Conservation (phyloP, 2,329 filamentous ascomycete genomes). For the Botrytis sinoallii region DNA sequence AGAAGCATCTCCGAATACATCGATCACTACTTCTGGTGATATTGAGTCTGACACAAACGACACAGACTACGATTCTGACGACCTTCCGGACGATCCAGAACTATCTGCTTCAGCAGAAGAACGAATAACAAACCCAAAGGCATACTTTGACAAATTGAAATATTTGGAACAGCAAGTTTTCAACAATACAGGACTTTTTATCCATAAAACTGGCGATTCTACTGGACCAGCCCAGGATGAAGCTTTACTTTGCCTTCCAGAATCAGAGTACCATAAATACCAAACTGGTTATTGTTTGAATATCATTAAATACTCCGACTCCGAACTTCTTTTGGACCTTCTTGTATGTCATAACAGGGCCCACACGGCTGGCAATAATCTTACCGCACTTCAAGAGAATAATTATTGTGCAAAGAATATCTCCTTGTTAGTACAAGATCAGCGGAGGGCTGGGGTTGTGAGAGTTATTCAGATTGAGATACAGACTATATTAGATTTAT, state of each 20-base stretch:
- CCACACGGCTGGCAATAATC: neutral
- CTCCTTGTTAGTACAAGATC: neutral
- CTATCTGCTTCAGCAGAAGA: neutral
- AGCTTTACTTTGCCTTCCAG: neutral
- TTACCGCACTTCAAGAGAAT: neutral
- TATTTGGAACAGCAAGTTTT: neutral
- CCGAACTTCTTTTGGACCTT: neutral
- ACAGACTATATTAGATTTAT: neutral
- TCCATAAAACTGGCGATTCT: neutral
- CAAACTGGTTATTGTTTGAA: neutral
- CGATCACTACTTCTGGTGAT: neutral
- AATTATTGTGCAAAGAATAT: neutral
- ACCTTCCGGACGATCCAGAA: slow-evolving; percentile 5
- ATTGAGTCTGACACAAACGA: neutral
- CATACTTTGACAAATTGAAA: slow-evolving; percentile 4
- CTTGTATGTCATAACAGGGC: neutral
- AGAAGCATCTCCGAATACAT: neutral
- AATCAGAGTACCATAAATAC: neutral
- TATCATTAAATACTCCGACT: neutral
- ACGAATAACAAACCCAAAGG: neutral
- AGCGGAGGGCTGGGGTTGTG: neutral
- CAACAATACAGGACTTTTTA: neutral
- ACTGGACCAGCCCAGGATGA: neutral
- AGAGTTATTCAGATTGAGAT: neutral
- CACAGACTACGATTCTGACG: neutral